Conservation (phyloP, 441 rosid species). For the Melastoma candidum region DNA sequence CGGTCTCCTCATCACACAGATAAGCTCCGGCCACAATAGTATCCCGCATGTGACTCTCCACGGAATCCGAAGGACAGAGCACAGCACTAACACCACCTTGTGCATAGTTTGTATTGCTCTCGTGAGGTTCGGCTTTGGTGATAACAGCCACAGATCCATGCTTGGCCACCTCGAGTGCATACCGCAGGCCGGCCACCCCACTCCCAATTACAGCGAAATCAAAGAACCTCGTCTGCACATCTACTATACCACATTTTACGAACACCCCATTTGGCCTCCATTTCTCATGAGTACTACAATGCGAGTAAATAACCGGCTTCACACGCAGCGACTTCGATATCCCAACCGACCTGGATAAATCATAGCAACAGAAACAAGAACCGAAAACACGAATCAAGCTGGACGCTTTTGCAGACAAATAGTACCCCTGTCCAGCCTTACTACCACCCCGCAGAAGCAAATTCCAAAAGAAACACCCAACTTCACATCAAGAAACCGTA, state of each 20-base stretch:
- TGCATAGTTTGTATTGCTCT: conserved; percentile 93
- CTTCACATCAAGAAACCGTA: conserved; percentile 16
- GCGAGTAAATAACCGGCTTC: conserved; percentile 30
- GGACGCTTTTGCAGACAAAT: conserved; percentile 3
- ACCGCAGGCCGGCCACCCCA: conserved; percentile 94
- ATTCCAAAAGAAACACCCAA: background rate
- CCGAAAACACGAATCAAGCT: background rate
- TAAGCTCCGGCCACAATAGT: conserved; percentile 93
- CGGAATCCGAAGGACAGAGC: conserved; percentile 83
- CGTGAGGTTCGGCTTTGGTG: conserved; percentile 95
- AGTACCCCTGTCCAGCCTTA: background rate
- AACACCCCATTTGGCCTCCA: conserved; percentile 27
- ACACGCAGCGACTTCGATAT: conserved; percentile 34
- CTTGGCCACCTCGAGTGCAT: conserved; percentile 91
- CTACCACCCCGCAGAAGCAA: background rate
- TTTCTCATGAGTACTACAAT: conserved; percentile 15
- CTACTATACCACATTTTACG: conserved; percentile 25
- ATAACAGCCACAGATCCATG: conserved; percentile 83
- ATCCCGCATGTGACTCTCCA: conserved; percentile 95
- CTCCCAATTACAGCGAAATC: conserved; percentile 93
- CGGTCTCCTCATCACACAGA: conserved; percentile 90
- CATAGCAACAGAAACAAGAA: background rate
- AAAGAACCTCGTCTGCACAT: conserved; percentile 55
- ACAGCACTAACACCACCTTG: conserved; percentile 99
- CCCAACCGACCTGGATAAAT: conserved; percentile 43